A percentile compares a stretch with the other conserved stretches of the same genome.
Evolutionary conservation across 2,329 filamentous ascomycete species (phyloP).

Genomic region (Fusarium udum): DNA sequence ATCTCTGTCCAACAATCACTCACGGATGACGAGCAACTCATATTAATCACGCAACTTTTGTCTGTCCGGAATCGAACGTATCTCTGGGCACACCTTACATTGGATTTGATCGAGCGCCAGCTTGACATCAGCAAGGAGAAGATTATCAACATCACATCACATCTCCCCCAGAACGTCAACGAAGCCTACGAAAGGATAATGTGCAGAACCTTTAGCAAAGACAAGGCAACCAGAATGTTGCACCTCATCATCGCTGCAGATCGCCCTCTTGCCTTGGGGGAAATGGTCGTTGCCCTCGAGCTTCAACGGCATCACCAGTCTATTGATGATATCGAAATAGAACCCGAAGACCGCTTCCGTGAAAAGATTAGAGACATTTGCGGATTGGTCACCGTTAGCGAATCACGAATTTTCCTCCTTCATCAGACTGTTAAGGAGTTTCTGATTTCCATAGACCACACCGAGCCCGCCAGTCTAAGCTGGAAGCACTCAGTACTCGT

Average conservation of each 20-base stretch:
- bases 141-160: not conserved
- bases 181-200: not conserved
- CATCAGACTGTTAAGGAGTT: not conserved
- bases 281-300: not conserved
- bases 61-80: not conserved
- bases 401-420: not conserved
- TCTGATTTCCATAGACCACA: accelerated
- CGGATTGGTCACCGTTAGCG: not conserved
- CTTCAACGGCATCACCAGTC: not conserved
- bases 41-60: not conserved
- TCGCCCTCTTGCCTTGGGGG: not conserved
- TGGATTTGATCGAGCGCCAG: not conserved
- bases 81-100: not conserved
- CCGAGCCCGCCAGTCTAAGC: accelerated
- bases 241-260: not conserved
- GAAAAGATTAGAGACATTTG: not conserved
- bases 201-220: not conserved
- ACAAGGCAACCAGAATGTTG: not conserved
- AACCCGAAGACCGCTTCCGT: not conserved
- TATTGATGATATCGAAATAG: not conserved
- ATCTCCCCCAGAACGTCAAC: not conserved
- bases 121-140: not conserved
- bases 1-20: not conserved
- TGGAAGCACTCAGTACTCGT: not conserved
- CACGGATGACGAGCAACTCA: not conserved